Base-by-base conservation (phyloP, 257 asterid species). In the Gentiana dahurica region DNA sequence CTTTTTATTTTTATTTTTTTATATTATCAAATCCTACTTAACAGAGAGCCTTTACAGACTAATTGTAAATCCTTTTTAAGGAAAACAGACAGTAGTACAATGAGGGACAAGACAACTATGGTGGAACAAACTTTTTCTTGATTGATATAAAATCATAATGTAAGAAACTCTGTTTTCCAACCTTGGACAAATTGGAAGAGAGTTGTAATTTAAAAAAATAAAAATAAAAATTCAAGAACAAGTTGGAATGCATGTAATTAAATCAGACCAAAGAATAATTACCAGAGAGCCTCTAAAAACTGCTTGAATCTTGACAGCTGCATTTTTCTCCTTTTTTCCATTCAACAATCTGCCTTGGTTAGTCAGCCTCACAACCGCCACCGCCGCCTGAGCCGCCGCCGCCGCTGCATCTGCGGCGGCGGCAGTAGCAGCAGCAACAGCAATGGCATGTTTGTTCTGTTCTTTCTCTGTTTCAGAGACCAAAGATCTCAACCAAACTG, bases 301-400 rank as follows among this genome's bases (percentile, higher is more conserved):
- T 36, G 83, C 73, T 65, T 92, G 99, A 77, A 92, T 85, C 81
- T 69, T 81, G 7, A 73, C 63, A 54, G 89, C 91, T 58, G 95
- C 95, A 58, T 13, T 68, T 54, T 60, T 75, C 77, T 85, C 93
- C 57, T 77, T 70, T 56, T 86, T 81, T 41, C 84, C 71, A 0
- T 55, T 36, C 36, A 71, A 70, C 59, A 74, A 38, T 36, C 79
- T 72, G 2, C 95, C 84, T 34, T 78, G 85, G 53, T 85, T 85
- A n/a, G 95, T 88, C 3, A 92, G 86, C 60, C 94, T 71, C 58
- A 88, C 97, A 58, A 88, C 99, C 15, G 91, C 98, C 32, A 71
- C 95, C 0, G 98, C 95, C 44, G 98, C 98, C 74, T 85, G 94
- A 1, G 98, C 98, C 1, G 98, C 98, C 1, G 92, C 95, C 5